These are phyloP conservation scores for Trichoderma asperellum DNA, from an alignment of 2,329 filamentous ascomycete species.

Conservation along the genomic window DNA sequence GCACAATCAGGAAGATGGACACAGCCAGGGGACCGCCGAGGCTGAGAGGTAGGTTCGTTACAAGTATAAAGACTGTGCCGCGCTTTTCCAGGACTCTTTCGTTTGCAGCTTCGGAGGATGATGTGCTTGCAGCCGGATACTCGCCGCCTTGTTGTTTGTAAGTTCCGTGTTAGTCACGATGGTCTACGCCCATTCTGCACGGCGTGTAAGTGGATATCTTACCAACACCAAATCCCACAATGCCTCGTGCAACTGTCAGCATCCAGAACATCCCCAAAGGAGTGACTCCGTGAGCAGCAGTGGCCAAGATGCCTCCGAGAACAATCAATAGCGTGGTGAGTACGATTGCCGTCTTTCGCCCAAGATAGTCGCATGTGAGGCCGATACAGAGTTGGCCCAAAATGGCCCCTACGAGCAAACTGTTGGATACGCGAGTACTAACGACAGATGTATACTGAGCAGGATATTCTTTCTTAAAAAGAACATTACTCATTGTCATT, in stretches of 20 bases:
- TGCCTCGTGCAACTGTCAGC: slow-evolving; percentile 53
- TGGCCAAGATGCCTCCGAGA: slow-evolving; percentile 51
- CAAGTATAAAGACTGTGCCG: slow-evolving; percentile 50
- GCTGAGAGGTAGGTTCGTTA: slow-evolving; percentile 46
- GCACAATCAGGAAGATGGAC: slow-evolving; percentile 51
- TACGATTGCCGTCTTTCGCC: slow-evolving; percentile 53
- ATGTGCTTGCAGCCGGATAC: slow-evolving; percentile 53
- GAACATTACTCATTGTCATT: slow-evolving; percentile 43
- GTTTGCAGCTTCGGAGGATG: slow-evolving; percentile 53
- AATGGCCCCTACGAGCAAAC: slow-evolving; percentile 49
- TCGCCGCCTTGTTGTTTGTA: slow-evolving; percentile 41
- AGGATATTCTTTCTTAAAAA: slow-evolving; percentile 42
- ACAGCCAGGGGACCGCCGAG: slow-evolving; percentile 46
- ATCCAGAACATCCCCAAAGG: slow-evolving; percentile 57
- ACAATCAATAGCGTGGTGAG: slow-evolving; percentile 53
- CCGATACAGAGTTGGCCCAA: slow-evolving; percentile 43
- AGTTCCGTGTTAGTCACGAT: not conserved
- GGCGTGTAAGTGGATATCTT: not conserved
- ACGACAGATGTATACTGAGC: slow-evolving; percentile 43
- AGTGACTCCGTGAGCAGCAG: slow-evolving; percentile 50
- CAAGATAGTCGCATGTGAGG: slow-evolving; percentile 53
- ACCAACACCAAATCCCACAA: slow-evolving; percentile 52
- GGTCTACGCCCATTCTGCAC: no score
- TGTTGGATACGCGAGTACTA: slow-evolving; percentile 48
- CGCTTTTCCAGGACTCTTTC: slow-evolving; percentile 46